Conservation (phyloP, 768 basidiomycete genomes). For the Kwoniella pini region DNA sequence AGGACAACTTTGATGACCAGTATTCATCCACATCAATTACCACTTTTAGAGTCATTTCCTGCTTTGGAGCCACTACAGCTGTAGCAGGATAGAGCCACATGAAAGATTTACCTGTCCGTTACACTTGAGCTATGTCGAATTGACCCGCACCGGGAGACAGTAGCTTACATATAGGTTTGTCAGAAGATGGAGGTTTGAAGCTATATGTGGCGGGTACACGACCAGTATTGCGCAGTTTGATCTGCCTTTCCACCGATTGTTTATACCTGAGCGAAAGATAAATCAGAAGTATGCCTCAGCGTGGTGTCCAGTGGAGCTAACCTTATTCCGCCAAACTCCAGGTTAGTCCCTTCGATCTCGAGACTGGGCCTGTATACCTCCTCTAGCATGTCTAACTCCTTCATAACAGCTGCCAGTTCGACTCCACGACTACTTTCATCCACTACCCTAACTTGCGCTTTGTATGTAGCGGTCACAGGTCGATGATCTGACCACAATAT, state of each 20-base stretch:
- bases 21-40: conserved; percentile 25
- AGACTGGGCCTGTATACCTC: conserved; percentile 39
- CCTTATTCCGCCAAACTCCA: conserved; percentile 41
- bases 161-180: conserved; percentile 37
- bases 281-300: not conserved
- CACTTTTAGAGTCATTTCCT: conserved; percentile 28
- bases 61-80: conserved; percentile 27
- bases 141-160: not conserved
- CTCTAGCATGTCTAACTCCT: conserved; percentile 40
- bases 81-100: conserved; percentile 34
- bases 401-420: conserved; percentile 17
- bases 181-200: conserved; percentile 36
- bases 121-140: not conserved
- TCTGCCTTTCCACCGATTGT: conserved; percentile 16
- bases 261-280: conserved; percentile 18
- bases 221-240: conserved; percentile 34
- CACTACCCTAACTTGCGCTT: conserved; percentile 25
- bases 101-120: conserved; percentile 36
- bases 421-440: conserved; percentile 33
- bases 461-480: conserved; percentile 33
- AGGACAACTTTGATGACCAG: conserved; percentile 27
- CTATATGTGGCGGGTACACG: conserved; percentile 35
- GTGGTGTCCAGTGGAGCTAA: conserved; percentile 8
- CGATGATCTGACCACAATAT: conserved; percentile 48
- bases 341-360: conserved; percentile 24